Conservation (phyloP, 495 filamentous ascomycete genomes). For the Penicillium daleae region DNA sequence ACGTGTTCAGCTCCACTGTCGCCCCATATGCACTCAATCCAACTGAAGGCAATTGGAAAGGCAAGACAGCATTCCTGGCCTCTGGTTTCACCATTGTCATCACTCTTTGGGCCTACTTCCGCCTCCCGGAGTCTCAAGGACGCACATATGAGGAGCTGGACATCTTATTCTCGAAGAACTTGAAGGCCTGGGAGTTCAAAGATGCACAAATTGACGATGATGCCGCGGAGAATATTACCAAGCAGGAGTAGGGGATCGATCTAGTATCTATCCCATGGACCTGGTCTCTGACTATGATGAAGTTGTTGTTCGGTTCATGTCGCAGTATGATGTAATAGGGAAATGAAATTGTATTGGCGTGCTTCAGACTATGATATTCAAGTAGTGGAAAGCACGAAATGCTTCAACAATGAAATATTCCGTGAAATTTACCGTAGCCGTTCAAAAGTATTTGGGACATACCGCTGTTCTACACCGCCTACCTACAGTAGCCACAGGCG, state of each 20-base stretch:
- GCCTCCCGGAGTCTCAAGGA: neutral
- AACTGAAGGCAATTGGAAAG: constrained; percentile 2
- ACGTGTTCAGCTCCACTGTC: constrained; percentile 5
- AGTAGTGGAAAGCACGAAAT: no score
- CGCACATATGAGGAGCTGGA: constrained; percentile 6
- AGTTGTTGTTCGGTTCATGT: neutral
- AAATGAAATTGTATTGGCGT: no score
- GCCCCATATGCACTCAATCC: constrained; percentile 2
- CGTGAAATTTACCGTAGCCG: no score
- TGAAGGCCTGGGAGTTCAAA: constrained; percentile 9
- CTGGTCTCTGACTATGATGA: neutral
- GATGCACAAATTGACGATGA: constrained; percentile 2
- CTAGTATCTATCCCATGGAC: neutral
- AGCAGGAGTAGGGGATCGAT: neutral
- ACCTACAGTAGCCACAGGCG: no score
- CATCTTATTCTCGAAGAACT: constrained; percentile 5
- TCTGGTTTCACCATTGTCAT: neutral
- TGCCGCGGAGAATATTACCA: neutral
- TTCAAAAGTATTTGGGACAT: no score
- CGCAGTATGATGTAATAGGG: no score
- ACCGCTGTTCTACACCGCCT: no score
- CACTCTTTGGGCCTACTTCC: constrained; percentile 2
- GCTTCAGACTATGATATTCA: no score
- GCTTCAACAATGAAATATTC: no score
- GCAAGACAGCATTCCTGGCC: neutral